phyloP scores from a whole-genome alignment of 768 basidiomycete genomes.

The Lactarius akahatsu region DNA sequence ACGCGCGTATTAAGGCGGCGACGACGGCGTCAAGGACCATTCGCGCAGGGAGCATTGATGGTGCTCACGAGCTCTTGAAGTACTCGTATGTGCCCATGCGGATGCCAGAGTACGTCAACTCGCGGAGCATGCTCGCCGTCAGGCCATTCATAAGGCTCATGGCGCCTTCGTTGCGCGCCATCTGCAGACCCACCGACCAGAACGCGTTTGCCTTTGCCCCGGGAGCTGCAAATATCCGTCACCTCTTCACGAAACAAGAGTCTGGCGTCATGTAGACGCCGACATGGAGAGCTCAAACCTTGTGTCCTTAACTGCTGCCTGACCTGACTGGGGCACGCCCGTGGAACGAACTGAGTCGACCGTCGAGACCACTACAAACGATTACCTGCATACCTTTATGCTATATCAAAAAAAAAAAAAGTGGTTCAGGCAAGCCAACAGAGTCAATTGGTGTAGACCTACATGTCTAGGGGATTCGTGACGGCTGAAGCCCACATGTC shows the following conservation, averaged over 20 bases:
- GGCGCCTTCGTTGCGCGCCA: constrained; percentile 38
- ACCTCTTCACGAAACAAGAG: background rate
- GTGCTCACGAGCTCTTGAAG: constrained; percentile 39
- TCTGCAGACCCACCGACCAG: constrained; percentile 38
- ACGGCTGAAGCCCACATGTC: constrained; percentile 40
- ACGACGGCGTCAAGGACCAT: background rate
- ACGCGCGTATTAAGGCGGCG: background rate
- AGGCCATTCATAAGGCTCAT: constrained; percentile 37
- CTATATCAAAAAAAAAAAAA: constrained; percentile 16
- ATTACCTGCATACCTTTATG: constrained; percentile 32
- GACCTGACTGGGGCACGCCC: constrained; percentile 29
- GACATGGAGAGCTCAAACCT: constrained; percentile 25
- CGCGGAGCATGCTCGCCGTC: constrained; percentile 39
- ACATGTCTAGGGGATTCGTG: constrained; percentile 41
- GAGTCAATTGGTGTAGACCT: constrained; percentile 6
- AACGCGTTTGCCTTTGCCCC: constrained; percentile 35
- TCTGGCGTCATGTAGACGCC: too few species aligned
- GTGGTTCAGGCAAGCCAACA: background rate
- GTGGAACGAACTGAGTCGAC: background rate
- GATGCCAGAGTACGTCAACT: constrained; percentile 39
- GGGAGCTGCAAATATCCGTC: constrained; percentile 29
- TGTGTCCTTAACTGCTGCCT: constrained; percentile 38
- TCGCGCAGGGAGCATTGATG: background rate
- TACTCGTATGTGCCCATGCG: constrained; percentile 40
- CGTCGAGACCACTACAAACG: background rate